phyloP scores from a whole-genome alignment of 352 stramenopile genomes.

The Plasmopara halstedii region DNA sequence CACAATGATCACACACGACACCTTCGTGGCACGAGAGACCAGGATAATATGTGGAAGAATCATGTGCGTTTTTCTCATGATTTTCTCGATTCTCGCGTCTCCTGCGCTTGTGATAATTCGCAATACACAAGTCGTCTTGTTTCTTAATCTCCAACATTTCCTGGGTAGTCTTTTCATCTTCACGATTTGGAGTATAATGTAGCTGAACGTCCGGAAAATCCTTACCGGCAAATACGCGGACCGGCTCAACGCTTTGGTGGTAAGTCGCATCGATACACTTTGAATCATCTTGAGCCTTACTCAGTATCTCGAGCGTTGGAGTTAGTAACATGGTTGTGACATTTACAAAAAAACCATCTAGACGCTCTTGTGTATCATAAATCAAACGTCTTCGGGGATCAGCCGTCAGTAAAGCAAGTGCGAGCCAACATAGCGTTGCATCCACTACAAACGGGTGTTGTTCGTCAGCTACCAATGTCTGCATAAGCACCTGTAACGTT shows the following conservation, averaged over 20 bases:
- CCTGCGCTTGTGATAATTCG: constrained; percentile 12
- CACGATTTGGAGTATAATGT: constrained; percentile 17
- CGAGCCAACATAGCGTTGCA: constrained; percentile 54
- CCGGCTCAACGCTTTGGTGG: constrained; percentile 37
- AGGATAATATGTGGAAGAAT: constrained; percentile 38
- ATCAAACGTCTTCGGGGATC: constrained; percentile 40
- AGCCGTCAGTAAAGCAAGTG: constrained; percentile 33
- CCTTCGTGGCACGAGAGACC: constrained; percentile 41
- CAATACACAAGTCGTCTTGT: constrained; percentile 19
- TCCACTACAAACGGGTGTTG: constrained; percentile 49
- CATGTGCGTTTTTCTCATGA: background rate
- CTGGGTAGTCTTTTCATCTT: constrained; percentile 7
- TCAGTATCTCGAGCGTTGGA: constrained; percentile 29
- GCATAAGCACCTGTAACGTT: constrained; percentile 26
- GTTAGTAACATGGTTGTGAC: constrained; percentile 41
- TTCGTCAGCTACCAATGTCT: constrained; percentile 21
- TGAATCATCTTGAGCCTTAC: constrained; percentile 16
- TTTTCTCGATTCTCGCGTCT: constrained; percentile 1
- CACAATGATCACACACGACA: constrained; percentile 66
- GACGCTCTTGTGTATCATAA: constrained; percentile 37
- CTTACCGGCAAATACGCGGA: constrained; percentile 39
- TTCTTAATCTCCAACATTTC: constrained; percentile 18
- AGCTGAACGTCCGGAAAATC: constrained; percentile 27
- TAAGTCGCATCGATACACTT: constrained; percentile 39
- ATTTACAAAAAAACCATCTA: constrained; percentile 70